A percentile compares a stretch with the other conserved stretches of the same genome.
Conservation (phyloP, 352 stramenopile species). For the Phytophthora constricta region DNA sequence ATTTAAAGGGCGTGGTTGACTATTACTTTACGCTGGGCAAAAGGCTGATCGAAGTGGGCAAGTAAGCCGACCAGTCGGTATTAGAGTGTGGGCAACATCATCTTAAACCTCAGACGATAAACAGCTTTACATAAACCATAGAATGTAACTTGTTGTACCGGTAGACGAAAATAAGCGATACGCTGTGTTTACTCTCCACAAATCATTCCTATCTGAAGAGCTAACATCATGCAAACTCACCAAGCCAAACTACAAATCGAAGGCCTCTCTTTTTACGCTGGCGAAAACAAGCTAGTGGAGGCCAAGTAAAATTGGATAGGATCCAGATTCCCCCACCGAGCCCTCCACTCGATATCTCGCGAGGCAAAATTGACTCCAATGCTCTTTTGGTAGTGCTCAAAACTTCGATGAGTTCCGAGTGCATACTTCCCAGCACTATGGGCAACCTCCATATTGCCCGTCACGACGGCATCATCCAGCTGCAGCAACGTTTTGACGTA, state of each 20-base stretch:
- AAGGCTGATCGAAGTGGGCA: conserved; percentile 57
- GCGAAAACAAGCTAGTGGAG: conserved; percentile 10
- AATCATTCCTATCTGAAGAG: too few species aligned
- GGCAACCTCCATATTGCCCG: background rate
- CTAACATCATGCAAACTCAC: too few species aligned
- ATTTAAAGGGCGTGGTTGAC: conserved; percentile 64
- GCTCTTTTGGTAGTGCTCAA: conserved; percentile 57
- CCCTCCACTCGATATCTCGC: conserved; percentile 53
- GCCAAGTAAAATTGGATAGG: conserved; percentile 70
- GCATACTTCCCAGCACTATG: conserved; percentile 13
- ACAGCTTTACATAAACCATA: too few species aligned
- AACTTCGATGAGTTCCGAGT: conserved; percentile 42
- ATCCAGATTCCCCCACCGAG: conserved; percentile 64
- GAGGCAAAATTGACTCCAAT: conserved; percentile 60
- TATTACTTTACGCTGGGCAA: conserved; percentile 80
- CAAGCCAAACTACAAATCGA: too few species aligned
- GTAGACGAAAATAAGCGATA: too few species aligned
- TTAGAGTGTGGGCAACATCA: too few species aligned
- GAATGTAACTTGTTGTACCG: too few species aligned
- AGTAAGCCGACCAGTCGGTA: conserved; percentile 26
- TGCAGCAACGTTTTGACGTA: conserved; percentile 40
- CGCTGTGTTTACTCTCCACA: too few species aligned
- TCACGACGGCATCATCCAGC: conserved; percentile 4
- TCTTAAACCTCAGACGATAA: too few species aligned
- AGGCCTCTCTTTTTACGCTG: too few species aligned